Evolutionary conservation across 2,329 filamentous ascomycete species (phyloP).

Genomic region (Phoma sp.): DNA sequence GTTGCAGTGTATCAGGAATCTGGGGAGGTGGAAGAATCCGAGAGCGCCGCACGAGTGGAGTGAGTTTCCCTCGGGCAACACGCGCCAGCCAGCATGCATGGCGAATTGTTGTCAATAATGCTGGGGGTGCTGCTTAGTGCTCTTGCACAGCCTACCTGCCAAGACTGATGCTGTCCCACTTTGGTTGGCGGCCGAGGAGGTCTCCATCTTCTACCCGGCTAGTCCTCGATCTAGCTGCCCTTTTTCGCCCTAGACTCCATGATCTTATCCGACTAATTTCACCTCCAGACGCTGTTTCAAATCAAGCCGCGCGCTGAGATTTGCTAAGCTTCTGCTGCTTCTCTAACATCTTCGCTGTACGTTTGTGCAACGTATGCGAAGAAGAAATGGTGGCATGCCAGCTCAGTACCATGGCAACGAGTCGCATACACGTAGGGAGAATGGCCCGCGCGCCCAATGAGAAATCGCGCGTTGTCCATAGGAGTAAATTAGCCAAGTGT

Average conservation of each 20-base stretch:
- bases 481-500: conserved; percentile 25
- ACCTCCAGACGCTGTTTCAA: not conserved
- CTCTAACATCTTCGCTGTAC: not conserved
- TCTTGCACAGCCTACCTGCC: conserved; percentile 16
- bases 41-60: conserved; percentile 1
- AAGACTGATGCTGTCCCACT: conserved; percentile 5
- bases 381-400: conserved; percentile 5
- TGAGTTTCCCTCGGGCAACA: not conserved
- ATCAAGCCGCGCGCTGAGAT: conserved; percentile 11
- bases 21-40: not conserved
- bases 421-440: conserved; percentile 8
- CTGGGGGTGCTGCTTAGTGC: not conserved
- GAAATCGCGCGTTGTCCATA: conserved; percentile 11
- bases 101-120: conserved; percentile 11
- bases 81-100: conserved; percentile 9
- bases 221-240: conserved; percentile 3
- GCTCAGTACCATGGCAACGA: conserved; percentile 5
- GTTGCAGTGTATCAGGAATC: not conserved
- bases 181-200: conserved; percentile 3
- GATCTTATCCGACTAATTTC: not conserved
- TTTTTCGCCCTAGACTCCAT: not conserved
- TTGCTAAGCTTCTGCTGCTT: conserved; percentile 12
- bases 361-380: not conserved
- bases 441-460: conserved; percentile 12
- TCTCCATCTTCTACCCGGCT: not conserved